Conservation (phyloP, 495 filamentous ascomycete genomes). For the Pseudomonodictys pantanalensis region DNA sequence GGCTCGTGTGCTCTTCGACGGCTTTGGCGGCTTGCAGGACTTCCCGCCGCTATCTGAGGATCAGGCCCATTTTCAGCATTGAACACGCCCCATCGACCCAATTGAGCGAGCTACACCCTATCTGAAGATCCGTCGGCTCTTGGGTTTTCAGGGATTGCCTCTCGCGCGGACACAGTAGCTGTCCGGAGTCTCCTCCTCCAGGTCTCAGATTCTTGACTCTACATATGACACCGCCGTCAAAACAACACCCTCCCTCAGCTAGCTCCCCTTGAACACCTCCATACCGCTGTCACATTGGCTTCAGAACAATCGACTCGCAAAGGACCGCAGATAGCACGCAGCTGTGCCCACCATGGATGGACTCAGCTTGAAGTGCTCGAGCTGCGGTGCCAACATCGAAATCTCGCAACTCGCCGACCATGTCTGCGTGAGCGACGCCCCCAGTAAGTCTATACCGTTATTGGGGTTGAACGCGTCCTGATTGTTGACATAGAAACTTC, state of each 20-base stretch:
- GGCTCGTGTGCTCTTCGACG: conserved; percentile 10
- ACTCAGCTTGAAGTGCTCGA: conserved; percentile 90
- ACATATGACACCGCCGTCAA: conserved; percentile 22
- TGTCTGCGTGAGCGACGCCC: conserved; percentile 52
- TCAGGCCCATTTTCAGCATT: conserved; percentile 30
- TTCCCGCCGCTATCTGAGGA: conserved; percentile 7
- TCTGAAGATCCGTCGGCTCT: conserved; percentile 20
- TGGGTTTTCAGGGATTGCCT: conserved; percentile 11
- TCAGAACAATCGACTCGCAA: conserved; percentile 7
- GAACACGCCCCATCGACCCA: conserved; percentile 15
- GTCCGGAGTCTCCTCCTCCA: background rate
- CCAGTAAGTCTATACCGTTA: conserved; percentile 20
- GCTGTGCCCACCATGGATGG: conserved; percentile 48
- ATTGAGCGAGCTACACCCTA: conserved; percentile 10
- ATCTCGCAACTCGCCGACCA: conserved; percentile 94
- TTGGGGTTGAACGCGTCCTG: background rate
- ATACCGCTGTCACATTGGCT: background rate
- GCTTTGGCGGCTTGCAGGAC: conserved; percentile 11
- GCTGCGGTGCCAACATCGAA: conserved; percentile 77
- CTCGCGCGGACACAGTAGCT: conserved; percentile 6
- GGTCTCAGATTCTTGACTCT: background rate
- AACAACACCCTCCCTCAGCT: background rate
- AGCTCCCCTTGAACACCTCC: background rate
- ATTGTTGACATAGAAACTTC: conserved; percentile 4
- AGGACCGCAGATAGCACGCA: conserved; percentile 1